Conservation (phyloP, 352 stramenopile genomes). For the Blastocystis sp. region DNA sequence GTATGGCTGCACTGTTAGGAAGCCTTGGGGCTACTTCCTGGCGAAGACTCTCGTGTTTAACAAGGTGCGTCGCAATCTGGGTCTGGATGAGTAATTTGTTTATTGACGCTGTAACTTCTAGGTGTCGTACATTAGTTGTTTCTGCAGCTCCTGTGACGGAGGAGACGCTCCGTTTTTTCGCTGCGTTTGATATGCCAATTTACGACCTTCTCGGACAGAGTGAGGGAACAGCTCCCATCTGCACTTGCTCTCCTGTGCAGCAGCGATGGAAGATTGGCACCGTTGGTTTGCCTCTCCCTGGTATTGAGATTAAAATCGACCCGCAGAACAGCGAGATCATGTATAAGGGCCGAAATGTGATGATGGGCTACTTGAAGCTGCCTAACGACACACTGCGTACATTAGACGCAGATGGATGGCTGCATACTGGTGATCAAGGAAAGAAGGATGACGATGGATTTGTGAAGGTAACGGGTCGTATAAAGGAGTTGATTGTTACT, state of each 20-base stretch:
- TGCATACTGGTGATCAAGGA: slow-evolving; percentile 85
- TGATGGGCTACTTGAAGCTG: slow-evolving; percentile 71
- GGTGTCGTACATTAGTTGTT: slow-evolving; percentile 19
- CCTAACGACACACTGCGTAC: slow-evolving; percentile 73
- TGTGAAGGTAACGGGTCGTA: slow-evolving; percentile 67
- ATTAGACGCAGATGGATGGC: slow-evolving; percentile 83
- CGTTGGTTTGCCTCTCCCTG: slow-evolving; percentile 64
- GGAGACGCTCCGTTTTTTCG: slow-evolving; percentile 89
- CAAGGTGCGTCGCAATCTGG: slow-evolving; percentile 50
- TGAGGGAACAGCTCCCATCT: slow-evolving; percentile 78
- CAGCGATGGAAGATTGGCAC: slow-evolving; percentile 66
- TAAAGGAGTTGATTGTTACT: slow-evolving; percentile 73
- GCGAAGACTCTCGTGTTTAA: slow-evolving; percentile 78
- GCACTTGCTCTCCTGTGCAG: slow-evolving; percentile 66
- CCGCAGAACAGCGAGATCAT: slow-evolving; percentile 67
- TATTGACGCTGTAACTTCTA: not conserved
- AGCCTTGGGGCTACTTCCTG: slow-evolving; percentile 78
- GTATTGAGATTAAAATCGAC: slow-evolving; percentile 68
- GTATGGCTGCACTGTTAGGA: slow-evolving; percentile 77
- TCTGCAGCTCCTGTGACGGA: slow-evolving; percentile 81
- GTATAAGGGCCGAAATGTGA: slow-evolving; percentile 71
- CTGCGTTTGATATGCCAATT: slow-evolving; percentile 84
- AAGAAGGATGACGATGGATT: slow-evolving; percentile 74
- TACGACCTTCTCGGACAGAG: slow-evolving; percentile 87
- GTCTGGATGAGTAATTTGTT: slow-evolving; percentile 62